phyloP scores from a whole-genome alignment of 2,329 filamentous ascomycete genomes.

The Fusarium oxysporum region DNA sequence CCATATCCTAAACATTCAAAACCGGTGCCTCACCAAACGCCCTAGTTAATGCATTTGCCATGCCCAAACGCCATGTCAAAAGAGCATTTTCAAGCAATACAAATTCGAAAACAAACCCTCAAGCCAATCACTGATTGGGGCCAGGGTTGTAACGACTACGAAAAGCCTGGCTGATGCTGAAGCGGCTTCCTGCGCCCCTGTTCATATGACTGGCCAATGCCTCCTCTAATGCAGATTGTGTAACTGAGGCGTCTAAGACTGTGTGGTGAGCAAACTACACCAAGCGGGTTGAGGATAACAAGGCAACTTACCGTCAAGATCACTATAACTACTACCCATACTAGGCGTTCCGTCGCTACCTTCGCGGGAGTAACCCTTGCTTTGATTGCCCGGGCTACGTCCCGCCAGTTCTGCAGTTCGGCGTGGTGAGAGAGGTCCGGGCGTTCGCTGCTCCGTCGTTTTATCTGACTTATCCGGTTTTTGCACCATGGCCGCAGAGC shows the following conservation, averaged over 20 bases:
- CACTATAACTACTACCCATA: conserved; percentile 88
- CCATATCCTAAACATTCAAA: conserved; percentile 16
- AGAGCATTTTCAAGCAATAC: conserved; percentile 9
- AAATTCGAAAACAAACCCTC: background rate
- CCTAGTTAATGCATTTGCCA: conserved; percentile 36
- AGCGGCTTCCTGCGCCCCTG: conserved; percentile 56
- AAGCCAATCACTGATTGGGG: conserved; percentile 45
- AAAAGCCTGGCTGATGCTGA: conserved; percentile 77
- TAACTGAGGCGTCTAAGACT: conserved; percentile 77
- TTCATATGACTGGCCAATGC: conserved; percentile 70
- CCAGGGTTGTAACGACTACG: conserved; percentile 68
- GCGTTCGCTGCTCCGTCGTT: conserved; percentile 50
- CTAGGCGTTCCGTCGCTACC: conserved; percentile 80
- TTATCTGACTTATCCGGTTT: conserved; percentile 44
- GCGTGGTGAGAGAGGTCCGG: conserved; percentile 67
- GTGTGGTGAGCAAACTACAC: conserved; percentile 5
- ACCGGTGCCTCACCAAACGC: conserved; percentile 35
- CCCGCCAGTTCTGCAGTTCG: conserved; percentile 69
- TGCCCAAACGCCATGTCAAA: conserved; percentile 42
- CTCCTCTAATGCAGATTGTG: conserved; percentile 83
- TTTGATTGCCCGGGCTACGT: conserved; percentile 63
- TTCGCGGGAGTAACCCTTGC: conserved; percentile 65
- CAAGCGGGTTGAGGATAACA: background rate
- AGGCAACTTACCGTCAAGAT: conserved; percentile 74
- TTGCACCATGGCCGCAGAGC: conserved; percentile 59